Percentiles rank a stretch among this genome's conserved stretches.
These are phyloP conservation scores for Aspergillus chevalieri DNA, from an alignment of 2,329 filamentous ascomycete species.

Conservation along the genomic window DNA sequence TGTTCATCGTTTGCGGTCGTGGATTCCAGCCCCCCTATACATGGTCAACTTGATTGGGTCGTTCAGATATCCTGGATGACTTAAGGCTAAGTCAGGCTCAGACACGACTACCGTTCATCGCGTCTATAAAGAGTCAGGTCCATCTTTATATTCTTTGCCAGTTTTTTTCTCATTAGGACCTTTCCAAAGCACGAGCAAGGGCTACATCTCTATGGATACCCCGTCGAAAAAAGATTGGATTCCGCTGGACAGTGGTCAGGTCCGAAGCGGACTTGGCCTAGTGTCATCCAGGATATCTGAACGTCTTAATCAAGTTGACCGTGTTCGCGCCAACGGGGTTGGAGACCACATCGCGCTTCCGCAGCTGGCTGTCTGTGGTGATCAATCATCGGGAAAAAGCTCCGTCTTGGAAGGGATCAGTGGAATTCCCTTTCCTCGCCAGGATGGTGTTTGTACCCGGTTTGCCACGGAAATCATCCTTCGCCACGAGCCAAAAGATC, in stretches of 20 bases:
- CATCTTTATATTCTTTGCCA: background rate
- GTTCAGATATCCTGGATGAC: constrained; percentile 2
- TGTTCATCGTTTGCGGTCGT: background rate
- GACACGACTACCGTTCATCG: background rate
- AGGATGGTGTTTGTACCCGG: constrained; percentile 55
- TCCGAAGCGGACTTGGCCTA: constrained; percentile 5
- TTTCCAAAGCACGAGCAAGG: background rate
- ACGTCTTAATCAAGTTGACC: constrained; percentile 50
- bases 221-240: constrained; percentile 3
- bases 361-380: constrained; percentile 58
- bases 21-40: background rate
- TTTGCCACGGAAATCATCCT: constrained; percentile 57
- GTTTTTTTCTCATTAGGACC: constrained; percentile 1
- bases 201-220: background rate
- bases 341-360: constrained; percentile 48
- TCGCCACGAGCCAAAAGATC: constrained; percentile 10
- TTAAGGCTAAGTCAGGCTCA: background rate
- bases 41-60: background rate
- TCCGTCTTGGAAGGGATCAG: constrained; percentile 55
- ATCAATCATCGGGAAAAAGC: constrained; percentile 59
- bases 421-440: constrained; percentile 55
- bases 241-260: background rate
- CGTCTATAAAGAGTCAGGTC: constrained; percentile 1
- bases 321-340: constrained; percentile 48
- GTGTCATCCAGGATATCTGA: constrained; percentile 9